These are phyloP conservation scores for Fusarium torreyae DNA, from an alignment of 2,329 filamentous ascomycete genomes.

Conservation along the genomic window DNA sequence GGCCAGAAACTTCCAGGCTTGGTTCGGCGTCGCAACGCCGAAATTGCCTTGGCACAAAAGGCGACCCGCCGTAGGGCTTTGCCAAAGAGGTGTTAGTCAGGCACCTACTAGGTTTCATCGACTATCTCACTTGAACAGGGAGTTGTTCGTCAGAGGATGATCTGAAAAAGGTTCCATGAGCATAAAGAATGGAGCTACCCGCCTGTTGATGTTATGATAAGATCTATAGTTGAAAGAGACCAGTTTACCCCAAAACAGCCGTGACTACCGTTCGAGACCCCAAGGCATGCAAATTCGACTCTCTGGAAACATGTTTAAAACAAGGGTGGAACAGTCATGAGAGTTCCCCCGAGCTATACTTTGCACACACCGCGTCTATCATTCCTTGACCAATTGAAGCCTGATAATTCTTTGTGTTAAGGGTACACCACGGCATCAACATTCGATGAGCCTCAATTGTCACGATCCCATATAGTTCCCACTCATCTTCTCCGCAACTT, in stretches of 20 bases:
- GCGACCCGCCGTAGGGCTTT: slow-evolving; percentile 28
- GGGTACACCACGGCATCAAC: slow-evolving; percentile 52
- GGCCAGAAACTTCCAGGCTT: slow-evolving; percentile 59
- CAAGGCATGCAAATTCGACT: too few species aligned
- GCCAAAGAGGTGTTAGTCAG: slow-evolving; percentile 19
- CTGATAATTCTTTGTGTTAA: slow-evolving; percentile 37
- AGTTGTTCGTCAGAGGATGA: too few species aligned
- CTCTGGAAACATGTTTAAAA: background rate
- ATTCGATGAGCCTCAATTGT: slow-evolving; percentile 52
- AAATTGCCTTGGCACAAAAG: slow-evolving; percentile 57
- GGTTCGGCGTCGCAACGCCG: slow-evolving; percentile 59
- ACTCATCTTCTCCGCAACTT: slow-evolving; percentile 39
- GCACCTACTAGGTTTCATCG: background rate
- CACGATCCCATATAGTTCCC: slow-evolving; percentile 52
- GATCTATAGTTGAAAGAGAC: too few species aligned
- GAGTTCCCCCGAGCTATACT: slow-evolving; percentile 2
- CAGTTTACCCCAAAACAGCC: too few species aligned
- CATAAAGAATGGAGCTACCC: too few species aligned
- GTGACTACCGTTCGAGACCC: too few species aligned
- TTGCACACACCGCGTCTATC: slow-evolving; percentile 30
- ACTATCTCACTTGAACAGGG: too few species aligned
- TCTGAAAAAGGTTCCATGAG: too few species aligned
- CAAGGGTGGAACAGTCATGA: too few species aligned
- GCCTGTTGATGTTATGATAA: too few species aligned
- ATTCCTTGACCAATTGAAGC: slow-evolving; percentile 28